Evolutionary conservation across 805 yeast genomes (phyloP).

Genomic region (Candida succiphila): DNA sequence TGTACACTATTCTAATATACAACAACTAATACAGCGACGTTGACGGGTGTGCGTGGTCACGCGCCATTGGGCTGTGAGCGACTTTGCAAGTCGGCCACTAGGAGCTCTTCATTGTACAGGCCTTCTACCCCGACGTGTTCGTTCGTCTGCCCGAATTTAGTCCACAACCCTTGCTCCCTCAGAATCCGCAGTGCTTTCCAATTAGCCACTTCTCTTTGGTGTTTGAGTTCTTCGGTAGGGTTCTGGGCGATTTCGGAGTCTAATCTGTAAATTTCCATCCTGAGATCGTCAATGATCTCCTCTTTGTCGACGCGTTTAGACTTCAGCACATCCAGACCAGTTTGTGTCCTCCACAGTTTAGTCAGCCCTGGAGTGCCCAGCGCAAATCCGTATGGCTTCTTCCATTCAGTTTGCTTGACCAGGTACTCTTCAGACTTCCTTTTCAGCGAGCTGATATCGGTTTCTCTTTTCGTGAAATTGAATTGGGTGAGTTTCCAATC

Average conservation of each 20-base stretch:
- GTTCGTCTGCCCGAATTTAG: constrained; percentile 6
- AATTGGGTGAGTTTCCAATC: constrained; percentile 19
- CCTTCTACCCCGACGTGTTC: constrained; percentile 10
- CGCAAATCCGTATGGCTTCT: constrained; percentile 13
- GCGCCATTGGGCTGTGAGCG: too few relatives aligned
- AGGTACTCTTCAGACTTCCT: constrained; percentile 15
- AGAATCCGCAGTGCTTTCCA: constrained; percentile 18
- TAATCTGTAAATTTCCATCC: constrained; percentile 19
- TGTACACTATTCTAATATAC: too few relatives aligned
- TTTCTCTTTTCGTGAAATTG: constrained; percentile 6
- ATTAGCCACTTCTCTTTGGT: constrained; percentile 8
- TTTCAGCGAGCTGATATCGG: constrained; percentile 1
- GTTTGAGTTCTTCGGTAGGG: constrained; percentile 4
- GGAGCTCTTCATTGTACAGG: constrained; percentile 5
- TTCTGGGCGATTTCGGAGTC: constrained; percentile 11
- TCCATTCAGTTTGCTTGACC: constrained; percentile 3
- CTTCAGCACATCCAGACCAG: constrained; percentile 12
- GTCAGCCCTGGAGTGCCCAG: constrained; percentile 21
- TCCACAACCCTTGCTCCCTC: constrained; percentile 11
- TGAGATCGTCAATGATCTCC: constrained; percentile 13
- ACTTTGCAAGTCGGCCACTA: too few relatives aligned
- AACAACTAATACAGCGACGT: too few relatives aligned
- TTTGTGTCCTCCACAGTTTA: constrained; percentile 16
- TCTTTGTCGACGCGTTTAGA: constrained; percentile 3
- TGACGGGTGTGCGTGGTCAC: too few relatives aligned